phyloP scores from a whole-genome alignment of 768 basidiomycete genomes.

The Pisolithus orientalis region DNA sequence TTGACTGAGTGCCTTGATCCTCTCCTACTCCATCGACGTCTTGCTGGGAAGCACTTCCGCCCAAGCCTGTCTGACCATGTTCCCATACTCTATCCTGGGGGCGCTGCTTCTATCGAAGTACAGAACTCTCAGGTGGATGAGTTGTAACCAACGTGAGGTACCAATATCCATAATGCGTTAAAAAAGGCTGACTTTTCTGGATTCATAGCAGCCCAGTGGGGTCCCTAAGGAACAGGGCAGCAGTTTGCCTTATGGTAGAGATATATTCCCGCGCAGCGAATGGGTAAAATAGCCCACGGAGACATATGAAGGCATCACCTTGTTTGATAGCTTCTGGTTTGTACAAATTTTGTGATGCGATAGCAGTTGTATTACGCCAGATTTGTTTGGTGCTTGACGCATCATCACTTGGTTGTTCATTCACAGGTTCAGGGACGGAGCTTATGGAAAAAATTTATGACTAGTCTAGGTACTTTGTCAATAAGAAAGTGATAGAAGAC shows the following conservation, averaged over 20 bases:
- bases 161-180: not conserved
- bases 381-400: conserved; percentile 36
- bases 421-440: conserved; percentile 60
- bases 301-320: no score
- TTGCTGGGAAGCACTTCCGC: not conserved
- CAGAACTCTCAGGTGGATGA: not conserved
- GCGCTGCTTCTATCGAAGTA: not conserved
- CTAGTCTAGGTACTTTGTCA: conserved; percentile 92
- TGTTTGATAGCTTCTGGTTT: no score
- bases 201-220: no score
- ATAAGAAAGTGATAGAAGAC: conserved; percentile 97
- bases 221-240: not conserved
- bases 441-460: conserved; percentile 93
- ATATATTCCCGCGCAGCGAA: no score
- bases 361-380: conserved; percentile 97
- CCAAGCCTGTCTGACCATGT: not conserved
- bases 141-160: no score
- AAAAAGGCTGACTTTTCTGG: not conserved
- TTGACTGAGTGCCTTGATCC: not conserved
- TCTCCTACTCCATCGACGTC: not conserved
- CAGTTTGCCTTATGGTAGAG: not conserved
- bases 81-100: not conserved
- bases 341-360: no score
- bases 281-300: no score
- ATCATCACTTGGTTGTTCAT: not conserved